phyloP scores from a whole-genome alignment of 495 filamentous ascomycete genomes.

The Aspergillus campestris region DNA sequence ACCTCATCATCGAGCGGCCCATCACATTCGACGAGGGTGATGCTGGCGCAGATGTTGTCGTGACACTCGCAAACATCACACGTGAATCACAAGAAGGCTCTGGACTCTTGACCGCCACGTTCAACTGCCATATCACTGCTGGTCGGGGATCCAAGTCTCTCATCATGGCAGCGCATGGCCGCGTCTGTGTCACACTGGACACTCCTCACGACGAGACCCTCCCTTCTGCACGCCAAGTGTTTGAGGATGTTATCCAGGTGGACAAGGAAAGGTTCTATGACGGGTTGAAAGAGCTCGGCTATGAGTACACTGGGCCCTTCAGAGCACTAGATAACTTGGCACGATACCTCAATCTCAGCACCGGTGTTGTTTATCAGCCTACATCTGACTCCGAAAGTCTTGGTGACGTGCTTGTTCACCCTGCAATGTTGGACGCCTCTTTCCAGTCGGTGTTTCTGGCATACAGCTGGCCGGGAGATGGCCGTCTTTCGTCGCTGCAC shows the following conservation, averaged over 20 bases:
- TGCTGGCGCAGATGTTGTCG: neutral
- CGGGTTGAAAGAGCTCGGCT: neutral
- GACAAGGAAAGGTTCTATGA: neutral
- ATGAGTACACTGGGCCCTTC: neutral
- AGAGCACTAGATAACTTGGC: neutral
- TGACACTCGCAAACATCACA: no score
- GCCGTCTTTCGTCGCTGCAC: neutral
- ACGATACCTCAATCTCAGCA: neutral
- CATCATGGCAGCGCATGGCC: no score
- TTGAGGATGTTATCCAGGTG: neutral
- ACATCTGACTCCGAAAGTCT: neutral
- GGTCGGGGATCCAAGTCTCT: neutral
- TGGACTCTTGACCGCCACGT: neutral
- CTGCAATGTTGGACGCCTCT: neutral
- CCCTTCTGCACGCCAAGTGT: no score
- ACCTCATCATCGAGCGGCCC: conserved; percentile 1
- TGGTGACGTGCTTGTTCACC: neutral
- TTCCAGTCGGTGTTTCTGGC: neutral
- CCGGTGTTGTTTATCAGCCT: neutral
- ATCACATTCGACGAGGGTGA: neutral
- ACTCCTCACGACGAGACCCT: neutral
- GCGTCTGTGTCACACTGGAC: no score
- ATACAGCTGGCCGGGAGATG: neutral
- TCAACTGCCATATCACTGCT: neutral
- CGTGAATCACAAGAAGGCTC: neutral